A percentile compares a stretch with the other conserved stretches of the same genome.
These are phyloP conservation scores for Penicillium occitanis DNA, from an alignment of 2,329 filamentous ascomycete species.

Conservation along the genomic window DNA sequence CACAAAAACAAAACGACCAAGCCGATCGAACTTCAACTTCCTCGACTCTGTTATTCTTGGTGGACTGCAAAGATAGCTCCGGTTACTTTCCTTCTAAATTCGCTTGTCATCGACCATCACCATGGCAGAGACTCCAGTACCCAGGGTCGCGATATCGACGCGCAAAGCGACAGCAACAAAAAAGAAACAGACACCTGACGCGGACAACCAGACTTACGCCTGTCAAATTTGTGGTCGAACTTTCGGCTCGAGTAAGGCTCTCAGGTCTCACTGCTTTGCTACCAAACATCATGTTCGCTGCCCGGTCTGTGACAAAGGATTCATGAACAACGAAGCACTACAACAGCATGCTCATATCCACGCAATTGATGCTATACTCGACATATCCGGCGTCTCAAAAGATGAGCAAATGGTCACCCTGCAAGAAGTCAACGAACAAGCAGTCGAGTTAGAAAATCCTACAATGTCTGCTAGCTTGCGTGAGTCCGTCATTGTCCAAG, in stretches of 20 bases:
- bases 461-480: neutral
- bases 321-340: neutral
- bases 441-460: neutral
- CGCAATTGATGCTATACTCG: neutral
- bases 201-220: neutral
- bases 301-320: constrained; percentile 8
- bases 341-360: constrained; percentile 2
- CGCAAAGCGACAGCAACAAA: neutral
- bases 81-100: neutral
- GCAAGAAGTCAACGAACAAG: neutral
- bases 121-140: neutral
- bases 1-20: neutral
- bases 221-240: neutral
- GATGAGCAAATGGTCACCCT: neutral
- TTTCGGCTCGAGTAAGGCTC: neutral
- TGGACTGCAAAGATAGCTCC: neutral
- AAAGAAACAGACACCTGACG: neutral
- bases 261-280: neutral
- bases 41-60: neutral
- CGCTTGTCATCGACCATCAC: neutral
- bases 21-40: neutral
- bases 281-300: constrained; percentile 1
- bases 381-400: neutral
- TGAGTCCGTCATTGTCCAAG: neutral
- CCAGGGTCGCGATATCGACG: neutral